Percentiles rank a stretch among this genome's conserved stretches.
Conservation (phyloP, 2,329 filamentous ascomycete species). For the Colletotrichum sp. region DNA sequence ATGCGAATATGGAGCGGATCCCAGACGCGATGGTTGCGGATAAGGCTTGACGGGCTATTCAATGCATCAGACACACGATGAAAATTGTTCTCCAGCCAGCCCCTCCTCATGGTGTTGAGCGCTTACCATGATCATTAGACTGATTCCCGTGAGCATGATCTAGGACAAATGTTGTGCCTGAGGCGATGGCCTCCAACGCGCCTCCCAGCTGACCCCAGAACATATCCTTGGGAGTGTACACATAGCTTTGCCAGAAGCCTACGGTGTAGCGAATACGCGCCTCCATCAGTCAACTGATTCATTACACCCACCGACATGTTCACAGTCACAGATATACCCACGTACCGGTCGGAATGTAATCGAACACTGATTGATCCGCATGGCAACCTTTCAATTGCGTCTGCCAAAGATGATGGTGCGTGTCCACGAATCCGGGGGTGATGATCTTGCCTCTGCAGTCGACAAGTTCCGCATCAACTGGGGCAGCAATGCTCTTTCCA, state of each 20-base stretch:
- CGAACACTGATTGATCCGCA: neutral
- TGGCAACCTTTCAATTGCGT: neutral
- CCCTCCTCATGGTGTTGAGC: neutral
- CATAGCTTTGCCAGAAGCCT: neutral
- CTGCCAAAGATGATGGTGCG: neutral
- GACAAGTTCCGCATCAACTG: neutral
- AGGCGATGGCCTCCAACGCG: slow-evolving; percentile 40
- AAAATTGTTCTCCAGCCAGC: neutral
- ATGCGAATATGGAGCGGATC: neutral
- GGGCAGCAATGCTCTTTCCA: neutral
- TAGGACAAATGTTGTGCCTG: neutral
- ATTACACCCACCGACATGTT: neutral
- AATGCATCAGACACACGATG: neutral
- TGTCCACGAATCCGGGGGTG: neutral
- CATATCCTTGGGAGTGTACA: slow-evolving; percentile 37
- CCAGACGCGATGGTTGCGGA: neutral
- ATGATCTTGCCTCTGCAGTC: neutral
- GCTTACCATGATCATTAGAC: neutral
- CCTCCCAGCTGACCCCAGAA: slow-evolving; percentile 50
- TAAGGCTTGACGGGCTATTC: neutral
- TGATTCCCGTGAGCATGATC: neutral
- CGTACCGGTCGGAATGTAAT: neutral
- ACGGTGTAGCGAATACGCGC: neutral
- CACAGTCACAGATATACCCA: neutral
- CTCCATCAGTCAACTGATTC: neutral